These are phyloP conservation scores for Pseudogymnoascus verrucosus DNA, from an alignment of 2,329 filamentous ascomycete species.

Conservation along the genomic window DNA sequence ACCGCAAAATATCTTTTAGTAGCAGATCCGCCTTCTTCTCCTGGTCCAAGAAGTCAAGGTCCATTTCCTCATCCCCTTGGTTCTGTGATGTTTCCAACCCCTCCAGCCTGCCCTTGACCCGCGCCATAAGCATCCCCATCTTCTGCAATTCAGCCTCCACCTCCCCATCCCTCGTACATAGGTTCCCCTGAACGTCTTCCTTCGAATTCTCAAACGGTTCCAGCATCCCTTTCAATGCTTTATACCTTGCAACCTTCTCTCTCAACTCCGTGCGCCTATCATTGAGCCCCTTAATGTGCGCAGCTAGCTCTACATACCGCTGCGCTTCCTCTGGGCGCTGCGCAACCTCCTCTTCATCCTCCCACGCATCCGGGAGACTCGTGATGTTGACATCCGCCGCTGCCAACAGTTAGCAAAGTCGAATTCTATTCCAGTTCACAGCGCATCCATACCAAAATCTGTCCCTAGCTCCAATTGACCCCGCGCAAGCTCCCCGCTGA, in stretches of 20 bases:
- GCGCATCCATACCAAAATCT: slow-evolving; percentile 27
- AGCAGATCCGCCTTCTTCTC: slow-evolving; percentile 2
- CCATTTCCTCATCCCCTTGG: slow-evolving; percentile 16
- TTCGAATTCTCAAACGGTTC: slow-evolving; percentile 40
- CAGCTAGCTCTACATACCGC: slow-evolving; percentile 44
- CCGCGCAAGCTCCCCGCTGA: slow-evolving; percentile 25
- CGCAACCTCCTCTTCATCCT: slow-evolving; percentile 33
- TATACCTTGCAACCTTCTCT: slow-evolving; percentile 40
- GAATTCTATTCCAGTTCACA: neutral
- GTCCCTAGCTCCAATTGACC: slow-evolving; percentile 33
- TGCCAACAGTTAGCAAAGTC: slow-evolving; percentile 8
- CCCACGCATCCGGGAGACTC: slow-evolving; percentile 24
- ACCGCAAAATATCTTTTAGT: neutral
- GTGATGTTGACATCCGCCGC: slow-evolving; percentile 22
- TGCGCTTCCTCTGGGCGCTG: slow-evolving; percentile 40
- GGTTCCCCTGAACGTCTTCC: slow-evolving; percentile 52
- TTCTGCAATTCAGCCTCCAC: slow-evolving; percentile 58
- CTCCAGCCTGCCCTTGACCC: slow-evolving; percentile 47
- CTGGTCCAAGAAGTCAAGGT: slow-evolving; percentile 16
- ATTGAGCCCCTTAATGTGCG: slow-evolving; percentile 42
- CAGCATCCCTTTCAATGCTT: slow-evolving; percentile 42
- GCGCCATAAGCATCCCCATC: slow-evolving; percentile 55
- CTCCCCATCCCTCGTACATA: slow-evolving; percentile 56
- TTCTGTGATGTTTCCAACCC: slow-evolving; percentile 17
- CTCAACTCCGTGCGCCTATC: slow-evolving; percentile 33